These are phyloP conservation scores for Umbelopsis sp. DNA, from an alignment of 371 early-diverging fungal species.

Conservation along the genomic window DNA sequence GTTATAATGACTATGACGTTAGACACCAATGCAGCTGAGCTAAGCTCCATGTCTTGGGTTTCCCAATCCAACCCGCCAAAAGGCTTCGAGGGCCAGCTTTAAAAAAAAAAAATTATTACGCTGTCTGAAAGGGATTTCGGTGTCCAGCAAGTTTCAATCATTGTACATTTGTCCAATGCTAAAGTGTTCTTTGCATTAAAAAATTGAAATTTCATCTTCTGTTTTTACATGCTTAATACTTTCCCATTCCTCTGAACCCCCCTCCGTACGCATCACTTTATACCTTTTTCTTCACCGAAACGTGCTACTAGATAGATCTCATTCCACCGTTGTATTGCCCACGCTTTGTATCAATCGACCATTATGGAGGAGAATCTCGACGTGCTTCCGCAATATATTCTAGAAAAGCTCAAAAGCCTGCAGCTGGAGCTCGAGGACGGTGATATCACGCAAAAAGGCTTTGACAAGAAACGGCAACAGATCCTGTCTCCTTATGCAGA, in stretches of 20 bases:
- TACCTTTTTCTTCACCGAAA: background rate
- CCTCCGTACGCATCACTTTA: background rate
- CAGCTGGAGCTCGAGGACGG: conserved; percentile 68
- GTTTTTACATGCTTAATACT: background rate
- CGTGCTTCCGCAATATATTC: conserved; percentile 41
- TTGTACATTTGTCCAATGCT: conserved; percentile 14
- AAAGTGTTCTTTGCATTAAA: conserved; percentile 7
- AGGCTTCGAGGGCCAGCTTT: no score
- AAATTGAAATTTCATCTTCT: background rate
- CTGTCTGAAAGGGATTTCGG: no score
- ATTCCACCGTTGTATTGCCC: background rate
- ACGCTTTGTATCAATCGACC: background rate
- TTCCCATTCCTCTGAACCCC: background rate
- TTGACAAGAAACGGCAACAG: conserved; percentile 59
- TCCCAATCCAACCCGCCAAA: no score
- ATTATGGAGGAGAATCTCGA: background rate
- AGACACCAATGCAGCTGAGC: no score
- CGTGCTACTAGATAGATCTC: conserved; percentile 3
- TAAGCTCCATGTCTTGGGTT: no score
- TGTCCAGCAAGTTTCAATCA: no score
- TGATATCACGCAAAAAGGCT: conserved; percentile 74
- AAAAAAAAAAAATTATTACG: background rate
- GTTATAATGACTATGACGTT: no score
- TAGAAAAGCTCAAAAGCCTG: conserved; percentile 55
- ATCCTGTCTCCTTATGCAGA: conserved; percentile 34